Conservation (phyloP, 805 yeast species). For the Ogataea allantospora region DNA sequence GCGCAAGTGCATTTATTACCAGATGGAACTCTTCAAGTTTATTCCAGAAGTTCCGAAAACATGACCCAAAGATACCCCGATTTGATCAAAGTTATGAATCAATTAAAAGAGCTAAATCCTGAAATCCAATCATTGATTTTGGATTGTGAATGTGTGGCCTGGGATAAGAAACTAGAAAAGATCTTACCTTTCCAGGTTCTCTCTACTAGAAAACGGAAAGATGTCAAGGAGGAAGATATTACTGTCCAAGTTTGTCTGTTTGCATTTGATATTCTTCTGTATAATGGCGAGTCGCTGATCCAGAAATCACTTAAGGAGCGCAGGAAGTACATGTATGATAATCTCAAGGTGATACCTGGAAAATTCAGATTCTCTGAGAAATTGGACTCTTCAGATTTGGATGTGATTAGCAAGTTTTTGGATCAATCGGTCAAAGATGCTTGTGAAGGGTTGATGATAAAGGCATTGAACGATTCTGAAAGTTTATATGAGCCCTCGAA, state of each 20-base stretch:
- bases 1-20: conserved; percentile 84
- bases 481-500: conserved; percentile 92
- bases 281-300: conserved; percentile 70
- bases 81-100: conserved; percentile 64
- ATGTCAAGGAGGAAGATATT: conserved; percentile 81
- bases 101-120: conserved; percentile 32
- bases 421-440: conserved; percentile 86
- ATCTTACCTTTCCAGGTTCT: conserved; percentile 92
- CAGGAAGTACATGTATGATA: conserved; percentile 54
- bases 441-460: conserved; percentile 97
- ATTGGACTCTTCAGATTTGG: conserved; percentile 65
- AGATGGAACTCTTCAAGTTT: conserved; percentile 68
- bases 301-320: conserved; percentile 68
- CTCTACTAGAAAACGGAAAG: conserved; percentile 92
- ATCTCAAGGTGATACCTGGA: conserved; percentile 64
- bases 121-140: conserved; percentile 61
- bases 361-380: conserved; percentile 78
- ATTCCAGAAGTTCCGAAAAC: conserved; percentile 93
- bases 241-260: conserved; percentile 89
- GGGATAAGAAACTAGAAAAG: conserved; percentile 76
- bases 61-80: conserved; percentile 97
- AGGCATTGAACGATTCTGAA: conserved; percentile 76
- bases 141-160: conserved; percentile 98
- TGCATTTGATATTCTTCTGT: conserved; percentile 82
- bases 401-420: conserved; percentile 76